Conservation (phyloP, 164 flowering plant genomes). For the Protea cynaroides region DNA sequence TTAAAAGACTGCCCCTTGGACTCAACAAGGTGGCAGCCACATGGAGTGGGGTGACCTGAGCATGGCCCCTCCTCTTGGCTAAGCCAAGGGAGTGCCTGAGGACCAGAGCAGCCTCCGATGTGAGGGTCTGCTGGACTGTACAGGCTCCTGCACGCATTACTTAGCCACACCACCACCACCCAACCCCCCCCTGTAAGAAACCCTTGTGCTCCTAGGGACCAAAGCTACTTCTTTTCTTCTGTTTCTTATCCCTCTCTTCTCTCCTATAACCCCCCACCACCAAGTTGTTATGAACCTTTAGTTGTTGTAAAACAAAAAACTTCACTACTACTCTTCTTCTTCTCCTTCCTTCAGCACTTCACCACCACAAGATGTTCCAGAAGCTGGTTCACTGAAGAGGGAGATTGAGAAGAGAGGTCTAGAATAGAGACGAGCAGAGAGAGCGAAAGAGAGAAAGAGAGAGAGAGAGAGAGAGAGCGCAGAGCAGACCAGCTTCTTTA, state of each 20-base stretch:
- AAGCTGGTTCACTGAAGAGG: background rate
- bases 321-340: too few relatives aligned
- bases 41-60: slow-evolving; percentile 93
- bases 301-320: background rate
- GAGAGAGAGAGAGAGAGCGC: slow-evolving; percentile 12
- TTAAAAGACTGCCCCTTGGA: slow-evolving; percentile 44
- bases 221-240: background rate
- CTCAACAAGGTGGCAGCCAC: slow-evolving; percentile 79
- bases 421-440: slow-evolving; percentile 15
- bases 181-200: slow-evolving; percentile 30
- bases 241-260: background rate
- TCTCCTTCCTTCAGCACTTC: too few relatives aligned
- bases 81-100: slow-evolving; percentile 72
- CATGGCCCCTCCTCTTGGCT: slow-evolving; percentile 86
- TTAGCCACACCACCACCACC: slow-evolving; percentile 41
- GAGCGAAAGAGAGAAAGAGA: background rate
- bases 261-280: slow-evolving; percentile 12
- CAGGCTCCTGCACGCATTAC: slow-evolving; percentile 85
- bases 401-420: slow-evolving; percentile 4
- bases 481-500: slow-evolving; percentile 25
- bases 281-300: background rate
- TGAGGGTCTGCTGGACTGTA: slow-evolving; percentile 91
- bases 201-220: background rate
- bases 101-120: slow-evolving; percentile 89
- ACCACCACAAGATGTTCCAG: too few relatives aligned